These are phyloP conservation scores for Patellifolia procumbens DNA, from an alignment of 179 eudicot species.

Conservation along the genomic window DNA sequence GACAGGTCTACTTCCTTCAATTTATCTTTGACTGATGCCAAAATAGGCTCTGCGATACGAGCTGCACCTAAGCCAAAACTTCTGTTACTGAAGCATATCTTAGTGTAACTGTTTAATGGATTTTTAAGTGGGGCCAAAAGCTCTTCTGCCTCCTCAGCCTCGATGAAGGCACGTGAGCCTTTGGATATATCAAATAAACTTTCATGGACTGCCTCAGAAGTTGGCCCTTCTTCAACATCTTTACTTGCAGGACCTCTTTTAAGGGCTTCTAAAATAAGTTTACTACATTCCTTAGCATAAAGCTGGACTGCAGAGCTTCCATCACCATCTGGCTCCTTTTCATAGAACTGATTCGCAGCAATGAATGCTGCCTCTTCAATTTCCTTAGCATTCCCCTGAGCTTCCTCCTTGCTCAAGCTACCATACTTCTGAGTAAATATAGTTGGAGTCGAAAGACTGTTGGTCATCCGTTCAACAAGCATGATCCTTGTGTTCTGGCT, in stretches of 20 bases:
- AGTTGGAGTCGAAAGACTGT: constrained; percentile 53
- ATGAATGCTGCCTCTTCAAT: constrained; percentile 57
- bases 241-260: constrained; percentile 43
- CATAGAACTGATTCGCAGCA: constrained; percentile 53
- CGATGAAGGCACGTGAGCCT: constrained; percentile 66
- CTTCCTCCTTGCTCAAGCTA: constrained; percentile 49
- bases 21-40: constrained; percentile 51
- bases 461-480: constrained; percentile 65
- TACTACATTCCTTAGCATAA: constrained; percentile 76
- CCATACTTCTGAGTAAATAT: constrained; percentile 64
- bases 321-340: constrained; percentile 79
- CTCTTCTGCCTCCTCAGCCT: constrained; percentile 57
- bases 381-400: constrained; percentile 53
- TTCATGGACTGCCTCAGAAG: constrained; percentile 37
- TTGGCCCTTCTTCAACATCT: constrained; percentile 28
- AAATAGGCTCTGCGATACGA: constrained; percentile 51
- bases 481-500: constrained; percentile 56
- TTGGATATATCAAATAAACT: constrained; percentile 61
- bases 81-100: constrained; percentile 72
- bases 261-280: constrained; percentile 59
- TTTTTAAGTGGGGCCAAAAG: constrained; percentile 50
- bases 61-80: constrained; percentile 72
- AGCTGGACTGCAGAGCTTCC: constrained; percentile 67
- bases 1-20: constrained; percentile 63
- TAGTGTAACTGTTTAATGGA: constrained; percentile 48